These are phyloP conservation scores for Leccinum rimulosum DNA, from an alignment of 768 basidiomycete species.

Conservation along the genomic window DNA sequence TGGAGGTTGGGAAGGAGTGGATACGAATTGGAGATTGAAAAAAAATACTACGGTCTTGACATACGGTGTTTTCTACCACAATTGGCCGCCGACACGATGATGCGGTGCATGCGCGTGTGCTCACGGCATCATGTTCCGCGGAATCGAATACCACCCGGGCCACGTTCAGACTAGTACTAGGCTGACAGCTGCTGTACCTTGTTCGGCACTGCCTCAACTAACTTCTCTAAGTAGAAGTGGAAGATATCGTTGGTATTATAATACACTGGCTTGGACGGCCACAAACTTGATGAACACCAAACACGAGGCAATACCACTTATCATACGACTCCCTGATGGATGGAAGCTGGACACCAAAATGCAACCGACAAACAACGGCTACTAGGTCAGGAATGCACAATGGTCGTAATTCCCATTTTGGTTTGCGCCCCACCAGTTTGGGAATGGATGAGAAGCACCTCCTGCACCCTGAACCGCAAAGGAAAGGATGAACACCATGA, in stretches of 20 bases:
- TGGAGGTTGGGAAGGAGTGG: neutral
- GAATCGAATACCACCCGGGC: too few species aligned
- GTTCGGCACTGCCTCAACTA: neutral
- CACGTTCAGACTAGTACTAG: too few species aligned
- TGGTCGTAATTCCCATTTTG: slow-evolving; percentile 42
- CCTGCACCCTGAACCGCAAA: slow-evolving; percentile 51
- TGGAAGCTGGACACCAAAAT: neutral
- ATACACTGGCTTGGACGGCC: neutral
- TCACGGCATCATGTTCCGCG: too few species aligned
- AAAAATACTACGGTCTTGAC: neutral
- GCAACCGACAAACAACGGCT: neutral
- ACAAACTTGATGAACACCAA: neutral
- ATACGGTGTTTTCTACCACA: neutral
- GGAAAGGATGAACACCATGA: slow-evolving; percentile 55
- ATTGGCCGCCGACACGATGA: neutral
- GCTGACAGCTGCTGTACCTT: neutral
- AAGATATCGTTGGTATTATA: slow-evolving; percentile 9
- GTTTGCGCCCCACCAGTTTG: slow-evolving; percentile 59
- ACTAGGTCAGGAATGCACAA: slow-evolving; percentile 22
- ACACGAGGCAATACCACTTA: neutral
- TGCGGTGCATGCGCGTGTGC: neutral
- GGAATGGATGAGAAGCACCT: slow-evolving; percentile 48
- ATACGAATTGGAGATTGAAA: neutral
- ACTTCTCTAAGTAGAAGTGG: neutral
- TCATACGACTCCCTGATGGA: neutral